A percentile compares a stretch with the other conserved stretches of the same genome.
Evolutionary conservation across 129 eudicot species (phyloP).

Genomic region (Flaveria robusta): DNA sequence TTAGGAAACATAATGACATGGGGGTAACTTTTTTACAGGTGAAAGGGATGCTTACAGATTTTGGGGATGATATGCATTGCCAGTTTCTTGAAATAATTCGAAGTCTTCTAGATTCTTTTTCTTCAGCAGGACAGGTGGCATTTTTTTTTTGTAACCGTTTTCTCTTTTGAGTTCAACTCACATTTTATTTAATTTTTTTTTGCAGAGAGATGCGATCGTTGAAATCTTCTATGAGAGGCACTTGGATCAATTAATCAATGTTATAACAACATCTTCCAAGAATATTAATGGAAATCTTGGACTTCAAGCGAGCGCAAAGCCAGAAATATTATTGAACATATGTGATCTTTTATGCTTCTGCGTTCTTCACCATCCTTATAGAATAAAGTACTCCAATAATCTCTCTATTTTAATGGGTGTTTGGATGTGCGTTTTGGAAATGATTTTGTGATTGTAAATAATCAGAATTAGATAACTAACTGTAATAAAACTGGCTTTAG

Average conservation of each 20-base stretch:
- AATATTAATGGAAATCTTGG: constrained; percentile 34
- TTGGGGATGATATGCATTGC: constrained; percentile 95
- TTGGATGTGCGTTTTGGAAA: constrained; percentile 1
- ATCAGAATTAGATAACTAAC: background rate
- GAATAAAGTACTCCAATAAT: constrained; percentile 69
- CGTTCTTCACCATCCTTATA: constrained; percentile 73
- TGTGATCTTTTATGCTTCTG: constrained; percentile 94
- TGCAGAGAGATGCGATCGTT: constrained; percentile 82
- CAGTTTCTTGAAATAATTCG: constrained; percentile 94
- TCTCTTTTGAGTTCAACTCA: constrained; percentile 12
- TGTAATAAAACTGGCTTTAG: background rate
- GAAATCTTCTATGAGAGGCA: constrained; percentile 89
- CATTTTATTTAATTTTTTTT: constrained; percentile 15
- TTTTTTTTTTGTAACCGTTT: background rate
- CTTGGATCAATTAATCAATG: constrained; percentile 71
- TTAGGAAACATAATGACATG: background rate
- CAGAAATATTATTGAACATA: constrained; percentile 76
- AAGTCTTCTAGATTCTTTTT: constrained; percentile 66
- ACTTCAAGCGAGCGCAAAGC: constrained; percentile 52
- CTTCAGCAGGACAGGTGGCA: constrained; percentile 71
- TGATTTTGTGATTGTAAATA: constrained; percentile 9
- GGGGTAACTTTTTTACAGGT: constrained; percentile 55
- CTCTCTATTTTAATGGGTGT: constrained; percentile 13
- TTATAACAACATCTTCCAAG: constrained; percentile 65
- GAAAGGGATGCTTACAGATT: constrained; percentile 92